Evolutionary conservation across 75 land plant genomes (phyloP), one percentile per base, ranked within the genome.

Genomic region (Pinus tabuliformis): DNA sequence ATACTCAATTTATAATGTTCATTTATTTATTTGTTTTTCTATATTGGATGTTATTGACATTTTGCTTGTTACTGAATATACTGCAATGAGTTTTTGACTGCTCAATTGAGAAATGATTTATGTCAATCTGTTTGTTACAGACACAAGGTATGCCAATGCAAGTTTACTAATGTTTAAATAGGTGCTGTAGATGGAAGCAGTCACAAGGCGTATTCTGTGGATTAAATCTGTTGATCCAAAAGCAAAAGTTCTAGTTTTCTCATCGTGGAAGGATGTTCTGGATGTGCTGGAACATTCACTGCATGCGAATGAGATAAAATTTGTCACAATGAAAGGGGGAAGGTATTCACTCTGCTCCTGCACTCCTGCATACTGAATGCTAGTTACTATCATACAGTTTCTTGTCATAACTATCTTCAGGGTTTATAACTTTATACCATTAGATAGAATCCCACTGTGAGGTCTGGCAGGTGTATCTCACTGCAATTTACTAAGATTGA

Each of bases 221-320:
- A 86, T 97, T 45, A 87, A 78, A 75, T 78, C 81, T 33, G 75
- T 76, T 36, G 89, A 97, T 85, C 86, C 92, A 73, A 75, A 82
- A 70, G 88, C 90, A 6, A 97, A 93, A 81, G 72, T 97, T 76
- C 85, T 97, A 24, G 90, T 97, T 71, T 97, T 95, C 80, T 92
- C 99, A 30, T 89, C 93, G 66, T 97, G 99, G 99, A 85, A 92
- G 75, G 99, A 95, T 87, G 99, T 97, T 58, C 89, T 97, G 59
- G 98, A 94, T 84, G 95, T 97, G 26, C 76, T 97, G 76, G 92
- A 88, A 68, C 98, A 97, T 83, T 87, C 99, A 39, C 79, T 97
- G 6, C 56, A 30, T 77, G 86, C 91, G 57, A 97, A 97, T 75
- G 52, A 70, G 9, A 84, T 97, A 5, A 85, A 70, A 45, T 89